Percentiles rank a stretch among this genome's conserved stretches.
These are phyloP conservation scores for Phlyctochytrium bullatum DNA, from an alignment of 192 early-diverging fungal genomes.

Conservation along the genomic window DNA sequence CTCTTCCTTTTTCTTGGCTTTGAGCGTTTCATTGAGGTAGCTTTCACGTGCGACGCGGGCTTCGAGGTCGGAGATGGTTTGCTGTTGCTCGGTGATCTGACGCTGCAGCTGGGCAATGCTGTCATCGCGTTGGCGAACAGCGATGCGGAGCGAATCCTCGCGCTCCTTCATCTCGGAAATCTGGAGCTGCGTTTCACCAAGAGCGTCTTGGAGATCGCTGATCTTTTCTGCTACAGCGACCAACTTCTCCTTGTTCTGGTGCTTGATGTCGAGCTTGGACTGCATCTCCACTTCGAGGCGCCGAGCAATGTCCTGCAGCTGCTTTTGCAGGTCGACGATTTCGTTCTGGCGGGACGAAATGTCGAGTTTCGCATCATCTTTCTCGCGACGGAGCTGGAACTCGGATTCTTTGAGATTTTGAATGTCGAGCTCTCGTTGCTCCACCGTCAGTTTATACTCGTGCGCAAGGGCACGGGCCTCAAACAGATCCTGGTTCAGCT, in stretches of 20 bases:
- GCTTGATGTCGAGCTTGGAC: conserved; percentile 34
- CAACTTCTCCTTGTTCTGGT: conserved; percentile 42
- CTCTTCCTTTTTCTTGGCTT: conserved; percentile 47
- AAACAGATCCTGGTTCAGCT: conserved; percentile 27
- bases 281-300: conserved; percentile 31
- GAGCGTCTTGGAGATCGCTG: conserved; percentile 31
- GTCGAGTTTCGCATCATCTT: conserved; percentile 29
- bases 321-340: conserved; percentile 23
- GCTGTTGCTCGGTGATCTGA: conserved; percentile 29
- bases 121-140: conserved; percentile 36
- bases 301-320: conserved; percentile 28
- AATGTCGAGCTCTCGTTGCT: conserved; percentile 24
- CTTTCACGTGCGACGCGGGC: conserved; percentile 20
- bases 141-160: conserved; percentile 30
- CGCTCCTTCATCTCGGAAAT: conserved; percentile 32
- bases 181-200: conserved; percentile 39
- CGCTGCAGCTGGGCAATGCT: conserved; percentile 23
- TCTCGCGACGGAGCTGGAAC: conserved; percentile 17
- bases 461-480: conserved; percentile 16
- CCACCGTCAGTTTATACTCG: conserved; percentile 22
- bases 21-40: conserved; percentile 30
- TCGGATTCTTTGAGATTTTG: conserved; percentile 17
- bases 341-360: conserved; percentile 20
- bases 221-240: conserved; percentile 41
- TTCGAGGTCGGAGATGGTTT: conserved; percentile 17